A percentile compares a stretch with the other conserved stretches of the same genome.
phyloP scores from a whole-genome alignment of 2,329 filamentous ascomycete species.

The Aureobasidium subglaciale region DNA sequence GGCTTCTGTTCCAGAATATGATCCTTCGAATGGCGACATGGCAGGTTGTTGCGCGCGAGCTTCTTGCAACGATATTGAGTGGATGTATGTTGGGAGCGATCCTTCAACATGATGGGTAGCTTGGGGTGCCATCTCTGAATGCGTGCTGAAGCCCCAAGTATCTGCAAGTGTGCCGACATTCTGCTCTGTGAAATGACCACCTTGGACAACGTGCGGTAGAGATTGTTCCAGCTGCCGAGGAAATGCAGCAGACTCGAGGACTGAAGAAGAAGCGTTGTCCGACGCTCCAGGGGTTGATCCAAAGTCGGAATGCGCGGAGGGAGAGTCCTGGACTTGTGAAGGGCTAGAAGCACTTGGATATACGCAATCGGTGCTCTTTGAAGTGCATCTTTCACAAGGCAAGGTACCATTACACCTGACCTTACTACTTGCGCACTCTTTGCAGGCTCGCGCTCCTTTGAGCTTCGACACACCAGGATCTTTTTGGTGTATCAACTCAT shows the following conservation, averaged over 20 bases:
- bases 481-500: constrained; percentile 23
- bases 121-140: neutral
- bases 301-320: neutral
- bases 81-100: neutral
- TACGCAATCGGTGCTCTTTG: constrained; percentile 21
- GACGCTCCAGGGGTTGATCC: neutral
- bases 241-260: neutral
- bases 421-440: constrained; percentile 24
- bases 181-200: neutral
- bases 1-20: neutral
- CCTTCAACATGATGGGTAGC: neutral
- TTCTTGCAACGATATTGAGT: neutral
- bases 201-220: neutral
- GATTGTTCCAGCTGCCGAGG: constrained; percentile 1
- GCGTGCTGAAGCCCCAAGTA: neutral
- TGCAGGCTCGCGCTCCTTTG: constrained; percentile 24
- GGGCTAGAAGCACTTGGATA: constrained; percentile 19
- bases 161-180: neutral
- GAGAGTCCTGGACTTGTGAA: neutral
- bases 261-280: neutral
- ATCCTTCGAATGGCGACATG: neutral
- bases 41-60: neutral
- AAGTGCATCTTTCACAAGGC: constrained; percentile 23
- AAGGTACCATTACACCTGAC: constrained; percentile 26
- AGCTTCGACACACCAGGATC: constrained; percentile 18